phyloP scores from a whole-genome alignment of 2,329 filamentous ascomycete species.

The Reticulascus tulasneorum region DNA sequence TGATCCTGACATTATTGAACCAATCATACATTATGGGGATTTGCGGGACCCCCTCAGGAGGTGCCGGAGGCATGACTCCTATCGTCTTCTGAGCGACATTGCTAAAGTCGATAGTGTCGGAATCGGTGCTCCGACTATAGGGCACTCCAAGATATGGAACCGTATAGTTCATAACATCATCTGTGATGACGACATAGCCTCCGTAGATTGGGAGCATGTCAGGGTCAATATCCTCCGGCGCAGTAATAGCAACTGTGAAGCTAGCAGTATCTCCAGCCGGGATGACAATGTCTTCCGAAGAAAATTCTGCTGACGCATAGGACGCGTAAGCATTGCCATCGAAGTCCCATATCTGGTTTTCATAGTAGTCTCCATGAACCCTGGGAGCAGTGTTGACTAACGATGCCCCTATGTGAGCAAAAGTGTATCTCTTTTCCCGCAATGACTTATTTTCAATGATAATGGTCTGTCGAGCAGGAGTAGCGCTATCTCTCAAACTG shows the following conservation, averaged over 20 bases:
- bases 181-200: constrained; percentile 4
- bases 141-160: constrained; percentile 7
- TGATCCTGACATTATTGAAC: constrained; percentile 1
- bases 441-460: constrained; percentile 7
- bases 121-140: neutral
- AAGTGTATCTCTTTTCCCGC: constrained; percentile 2
- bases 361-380: constrained; percentile 4
- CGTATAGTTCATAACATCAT: neutral
- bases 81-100: constrained; percentile 6
- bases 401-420: constrained; percentile 5
- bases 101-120: neutral
- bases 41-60: constrained; percentile 1
- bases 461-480: constrained; percentile 1
- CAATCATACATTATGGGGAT: constrained; percentile 3
- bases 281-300: neutral
- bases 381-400: constrained; percentile 4
- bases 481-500: constrained; percentile 4
- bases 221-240: neutral
- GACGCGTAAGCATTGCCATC: constrained; percentile 1
- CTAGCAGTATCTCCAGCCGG: constrained; percentile 2
- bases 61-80: neutral
- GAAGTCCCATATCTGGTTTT: constrained; percentile 7
- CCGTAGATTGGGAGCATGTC: constrained; percentile 6
- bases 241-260: constrained; percentile 1
- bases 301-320: constrained; percentile 2